A percentile compares a stretch with the other conserved stretches of the same genome.
Evolutionary conservation across 2,329 filamentous ascomycete genomes (phyloP).

Genomic region (Pseudocercospora cruenta): DNA sequence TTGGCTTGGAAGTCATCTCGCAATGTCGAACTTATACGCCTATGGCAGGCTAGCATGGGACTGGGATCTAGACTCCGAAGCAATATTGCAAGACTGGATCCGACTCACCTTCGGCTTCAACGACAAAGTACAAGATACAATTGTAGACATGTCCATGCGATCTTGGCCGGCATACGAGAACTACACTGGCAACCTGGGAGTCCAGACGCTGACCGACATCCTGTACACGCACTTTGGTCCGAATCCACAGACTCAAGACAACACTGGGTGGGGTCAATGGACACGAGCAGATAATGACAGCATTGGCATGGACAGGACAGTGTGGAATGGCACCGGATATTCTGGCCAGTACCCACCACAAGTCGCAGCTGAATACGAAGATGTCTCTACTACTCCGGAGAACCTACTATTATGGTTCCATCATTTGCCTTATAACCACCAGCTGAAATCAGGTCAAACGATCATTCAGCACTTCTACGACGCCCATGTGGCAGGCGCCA

Average conservation of each 20-base stretch:
- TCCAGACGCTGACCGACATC: slow-evolving; percentile 71
- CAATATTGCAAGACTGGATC: slow-evolving; percentile 67
- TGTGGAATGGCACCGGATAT: slow-evolving; percentile 67
- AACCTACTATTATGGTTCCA: slow-evolving; percentile 74
- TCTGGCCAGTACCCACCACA: slow-evolving; percentile 68
- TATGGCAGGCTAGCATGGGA: slow-evolving; percentile 71
- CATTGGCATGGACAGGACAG: slow-evolving; percentile 74
- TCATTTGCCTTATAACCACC: slow-evolving; percentile 69
- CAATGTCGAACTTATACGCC: slow-evolving; percentile 73
- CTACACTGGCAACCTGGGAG: slow-evolving; percentile 70
- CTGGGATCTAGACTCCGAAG: slow-evolving; percentile 53
- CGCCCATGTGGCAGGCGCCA: slow-evolving; percentile 63
- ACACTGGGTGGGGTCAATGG: slow-evolving; percentile 73
- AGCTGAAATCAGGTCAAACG: slow-evolving; percentile 65
- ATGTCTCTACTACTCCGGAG: slow-evolving; percentile 66
- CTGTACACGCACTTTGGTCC: slow-evolving; percentile 69
- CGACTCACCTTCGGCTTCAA: slow-evolving; percentile 66
- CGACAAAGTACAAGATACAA: slow-evolving; percentile 58
- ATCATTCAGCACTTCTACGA: slow-evolving; percentile 71
- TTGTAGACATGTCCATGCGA: slow-evolving; percentile 66
- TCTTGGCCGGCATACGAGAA: slow-evolving; percentile 74
- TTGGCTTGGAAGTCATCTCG: slow-evolving; percentile 70
- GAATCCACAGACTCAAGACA: slow-evolving; percentile 67
- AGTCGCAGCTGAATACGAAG: slow-evolving; percentile 62
- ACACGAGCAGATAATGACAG: slow-evolving; percentile 63